These are phyloP conservation scores for Davidsoniella eucalypti DNA, from an alignment of 2,329 filamentous ascomycete species.

Conservation along the genomic window DNA sequence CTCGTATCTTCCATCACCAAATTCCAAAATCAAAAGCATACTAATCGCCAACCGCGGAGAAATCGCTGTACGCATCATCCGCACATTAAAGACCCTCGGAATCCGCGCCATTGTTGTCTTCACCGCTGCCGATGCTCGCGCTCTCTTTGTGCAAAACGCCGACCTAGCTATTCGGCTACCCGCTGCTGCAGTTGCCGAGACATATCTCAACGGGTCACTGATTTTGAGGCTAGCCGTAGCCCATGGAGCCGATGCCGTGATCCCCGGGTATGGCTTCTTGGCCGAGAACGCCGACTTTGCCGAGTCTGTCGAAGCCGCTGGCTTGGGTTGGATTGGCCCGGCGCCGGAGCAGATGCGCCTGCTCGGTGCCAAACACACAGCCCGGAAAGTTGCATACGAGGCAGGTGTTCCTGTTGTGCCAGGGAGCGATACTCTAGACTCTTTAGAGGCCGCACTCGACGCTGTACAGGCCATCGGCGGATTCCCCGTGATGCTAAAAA, in stretches of 20 bases:
- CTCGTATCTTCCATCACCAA: not conserved
- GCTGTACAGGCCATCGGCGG: conserved; percentile 18
- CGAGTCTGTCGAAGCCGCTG: conserved; percentile 30
- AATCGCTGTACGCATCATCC: conserved; percentile 55
- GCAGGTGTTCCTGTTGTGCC: conserved; percentile 22
- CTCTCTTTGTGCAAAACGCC: conserved; percentile 54
- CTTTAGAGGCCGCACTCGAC: conserved; percentile 13
- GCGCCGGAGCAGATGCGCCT: conserved; percentile 26
- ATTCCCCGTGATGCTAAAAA: conserved; percentile 27
- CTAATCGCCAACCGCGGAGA: conserved; percentile 62
- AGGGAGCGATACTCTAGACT: conserved; percentile 17
- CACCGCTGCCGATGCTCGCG: conserved; percentile 41
- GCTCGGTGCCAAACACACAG: conserved; percentile 24
- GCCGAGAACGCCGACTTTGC: conserved; percentile 49
- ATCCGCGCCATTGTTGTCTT: conserved; percentile 56
- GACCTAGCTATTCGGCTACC: conserved; percentile 50
- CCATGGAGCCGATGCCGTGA: conserved; percentile 37
- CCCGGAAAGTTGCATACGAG: conserved; percentile 20
- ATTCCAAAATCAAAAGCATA: conserved; percentile 12
- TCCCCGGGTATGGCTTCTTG: conserved; percentile 52
- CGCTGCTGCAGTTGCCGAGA: conserved; percentile 25
- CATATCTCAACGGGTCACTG: conserved; percentile 51
- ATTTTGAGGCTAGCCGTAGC: conserved; percentile 36
- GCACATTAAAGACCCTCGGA: conserved; percentile 48
- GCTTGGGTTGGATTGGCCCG: conserved; percentile 44